Base-by-base conservation (phyloP, 257 asterid genomes). In the Forsythia viridissima region DNA sequence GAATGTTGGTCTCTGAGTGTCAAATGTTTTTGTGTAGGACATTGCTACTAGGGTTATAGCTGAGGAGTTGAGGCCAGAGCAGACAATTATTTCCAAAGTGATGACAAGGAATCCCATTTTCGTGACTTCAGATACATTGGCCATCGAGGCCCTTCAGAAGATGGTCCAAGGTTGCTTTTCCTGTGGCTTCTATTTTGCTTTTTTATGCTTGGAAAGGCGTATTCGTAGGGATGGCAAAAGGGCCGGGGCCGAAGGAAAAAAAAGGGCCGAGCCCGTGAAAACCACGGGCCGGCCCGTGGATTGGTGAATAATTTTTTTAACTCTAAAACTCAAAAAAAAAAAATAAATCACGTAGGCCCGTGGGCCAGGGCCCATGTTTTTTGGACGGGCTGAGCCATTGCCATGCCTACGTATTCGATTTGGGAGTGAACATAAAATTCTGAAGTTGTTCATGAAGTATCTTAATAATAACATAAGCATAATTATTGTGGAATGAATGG, bases 81-180 rank as follows among this genome's bases (percentile, higher is more conserved):
- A 91, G 83, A 93, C 98, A 65, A 48, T 84, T 57, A 89, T 95
- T 84, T 92, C 97, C 5, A 92, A 92, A 85, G 93, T 95, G 82
- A 95, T 93, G 99, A 95, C 98, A 13, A 90, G 97, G 88, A 93
- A 93, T 81, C 99, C 98, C 8, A 91, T 91, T 75, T 93, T 95
- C 82, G 97, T 95, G 80, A 88, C 91, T 80, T 86, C 97, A 6
- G 97, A 95, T 87, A 82, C 97, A 18, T 83, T 92, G 87, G 98
- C 97, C 65, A 93, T 93, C 82, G 99, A 95, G 38, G 99, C 99
- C 84, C 89, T 95, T 89, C 98, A 92, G 83, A 95, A 95, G 91
- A 95, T 95, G 98, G 97, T 95, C 77, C 98, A 93, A 94, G 99
- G 99, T 95, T 79, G 55, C 51, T 59, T 82, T 59, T 65, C 76